phyloP scores from a whole-genome alignment of 306 rosid genomes.

The Trifolium fragiferum region DNA sequence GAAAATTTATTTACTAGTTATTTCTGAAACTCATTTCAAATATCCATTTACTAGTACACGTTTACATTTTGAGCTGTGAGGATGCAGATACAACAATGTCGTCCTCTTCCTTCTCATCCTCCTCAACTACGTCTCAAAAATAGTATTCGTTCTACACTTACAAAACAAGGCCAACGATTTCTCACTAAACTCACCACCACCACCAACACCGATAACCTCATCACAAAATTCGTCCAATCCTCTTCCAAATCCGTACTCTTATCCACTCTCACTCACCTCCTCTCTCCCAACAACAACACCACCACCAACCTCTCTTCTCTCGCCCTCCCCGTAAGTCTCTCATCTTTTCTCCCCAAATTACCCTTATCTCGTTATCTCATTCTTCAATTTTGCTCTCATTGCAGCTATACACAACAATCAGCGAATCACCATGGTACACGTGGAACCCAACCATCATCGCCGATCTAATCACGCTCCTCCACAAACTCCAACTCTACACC shows the following conservation, averaged over 20 bases:
- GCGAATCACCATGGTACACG: constrained; percentile 68
- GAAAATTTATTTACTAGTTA: too few species aligned
- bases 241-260: constrained; percentile 71
- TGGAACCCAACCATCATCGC: constrained; percentile 76
- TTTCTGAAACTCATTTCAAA: too few species aligned
- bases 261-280: constrained; percentile 66
- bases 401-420: constrained; percentile 68
- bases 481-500: constrained; percentile 50
- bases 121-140: background rate
- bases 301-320: constrained; percentile 62
- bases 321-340: constrained; percentile 61
- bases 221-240: constrained; percentile 55
- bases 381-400: background rate
- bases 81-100: constrained; percentile 6
- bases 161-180: constrained; percentile 75
- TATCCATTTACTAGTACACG: too few species aligned
- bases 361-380: background rate
- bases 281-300: constrained; percentile 61
- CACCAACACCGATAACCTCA: constrained; percentile 50
- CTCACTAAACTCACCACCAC: constrained; percentile 63
- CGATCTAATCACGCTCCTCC: constrained; percentile 65
- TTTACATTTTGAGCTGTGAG: too few species aligned
- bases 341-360: background rate
- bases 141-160: constrained; percentile 39
- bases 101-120: background rate